A percentile compares a stretch with the other conserved stretches of the same genome.
phyloP scores from a whole-genome alignment of 306 rosid species.

The Lathyrus oleraceus region DNA sequence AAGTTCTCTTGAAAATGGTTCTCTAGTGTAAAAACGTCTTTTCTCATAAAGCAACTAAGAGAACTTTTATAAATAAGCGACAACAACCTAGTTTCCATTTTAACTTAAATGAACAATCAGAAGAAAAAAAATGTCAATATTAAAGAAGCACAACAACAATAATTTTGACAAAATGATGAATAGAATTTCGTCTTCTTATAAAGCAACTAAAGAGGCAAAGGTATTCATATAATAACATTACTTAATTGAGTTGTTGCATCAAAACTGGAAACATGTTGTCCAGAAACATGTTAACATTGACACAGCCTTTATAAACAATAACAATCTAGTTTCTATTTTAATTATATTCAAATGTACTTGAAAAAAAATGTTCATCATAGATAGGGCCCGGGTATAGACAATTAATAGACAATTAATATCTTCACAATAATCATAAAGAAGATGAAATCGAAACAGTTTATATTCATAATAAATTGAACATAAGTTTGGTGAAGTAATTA shows the following conservation, averaged over 20 bases:
- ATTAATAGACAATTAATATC: background rate
- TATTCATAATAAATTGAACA: background rate
- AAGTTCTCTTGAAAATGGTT: too few relatives aligned
- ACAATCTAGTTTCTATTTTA: background rate
- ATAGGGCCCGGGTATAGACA: background rate
- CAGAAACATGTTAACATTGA: slow-evolving; percentile 6
- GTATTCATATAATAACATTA: background rate
- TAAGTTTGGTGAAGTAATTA: background rate
- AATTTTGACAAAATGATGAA: too few relatives aligned
- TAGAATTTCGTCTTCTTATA: too few relatives aligned
- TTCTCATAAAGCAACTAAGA: too few relatives aligned
- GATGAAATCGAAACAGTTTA: background rate
- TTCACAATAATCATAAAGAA: background rate
- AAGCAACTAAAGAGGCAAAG: background rate
- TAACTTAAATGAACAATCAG: background rate
- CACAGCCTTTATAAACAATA: background rate
- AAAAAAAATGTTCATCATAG: background rate
- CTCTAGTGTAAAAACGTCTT: too few relatives aligned
- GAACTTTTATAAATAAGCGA: background rate
- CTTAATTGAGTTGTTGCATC: slow-evolving; percentile 13
- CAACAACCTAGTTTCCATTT: background rate
- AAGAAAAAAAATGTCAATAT: background rate
- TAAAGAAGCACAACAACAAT: too few relatives aligned
- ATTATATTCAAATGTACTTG: background rate
- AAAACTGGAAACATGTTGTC: background rate